These are phyloP conservation scores for Chamaecyparis obtusa DNA, from an alignment of 75 land plant genomes.

Conservation along the genomic window DNA sequence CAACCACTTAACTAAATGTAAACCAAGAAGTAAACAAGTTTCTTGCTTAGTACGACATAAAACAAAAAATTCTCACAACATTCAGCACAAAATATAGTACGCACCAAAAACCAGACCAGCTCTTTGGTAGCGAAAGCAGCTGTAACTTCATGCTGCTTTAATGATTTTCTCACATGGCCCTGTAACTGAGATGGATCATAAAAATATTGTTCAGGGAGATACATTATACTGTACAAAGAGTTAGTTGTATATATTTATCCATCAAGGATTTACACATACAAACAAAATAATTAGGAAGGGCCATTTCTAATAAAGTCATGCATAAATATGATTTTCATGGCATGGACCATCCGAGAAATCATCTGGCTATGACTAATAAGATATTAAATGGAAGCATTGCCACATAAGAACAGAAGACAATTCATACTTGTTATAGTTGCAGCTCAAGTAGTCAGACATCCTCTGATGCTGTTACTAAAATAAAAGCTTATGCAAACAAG, in stretches of 20 bases:
- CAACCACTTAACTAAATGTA: too few relatives aligned
- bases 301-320: background rate
- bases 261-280: background rate
- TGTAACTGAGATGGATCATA: constrained; percentile 36
- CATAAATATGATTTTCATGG: background rate
- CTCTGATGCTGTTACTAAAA: background rate
- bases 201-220: background rate
- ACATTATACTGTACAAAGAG: background rate
- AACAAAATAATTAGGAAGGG: background rate
- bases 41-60: background rate
- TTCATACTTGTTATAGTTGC: background rate
- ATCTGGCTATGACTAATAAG: background rate
- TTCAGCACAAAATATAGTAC: constrained; percentile 9
- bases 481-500: background rate
- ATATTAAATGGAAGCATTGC: background rate
- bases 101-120: constrained; percentile 69
- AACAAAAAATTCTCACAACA: constrained; percentile 3
- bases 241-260: background rate
- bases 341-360: background rate
- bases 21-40: too few relatives aligned
- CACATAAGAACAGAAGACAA: background rate
- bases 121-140: constrained; percentile 57
- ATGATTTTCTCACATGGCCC: constrained; percentile 26
- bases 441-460: background rate
- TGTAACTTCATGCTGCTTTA: constrained; percentile 48